These are phyloP conservation scores for Tricholoma furcatifolium DNA, from an alignment of 768 basidiomycete species.

Conservation along the genomic window DNA sequence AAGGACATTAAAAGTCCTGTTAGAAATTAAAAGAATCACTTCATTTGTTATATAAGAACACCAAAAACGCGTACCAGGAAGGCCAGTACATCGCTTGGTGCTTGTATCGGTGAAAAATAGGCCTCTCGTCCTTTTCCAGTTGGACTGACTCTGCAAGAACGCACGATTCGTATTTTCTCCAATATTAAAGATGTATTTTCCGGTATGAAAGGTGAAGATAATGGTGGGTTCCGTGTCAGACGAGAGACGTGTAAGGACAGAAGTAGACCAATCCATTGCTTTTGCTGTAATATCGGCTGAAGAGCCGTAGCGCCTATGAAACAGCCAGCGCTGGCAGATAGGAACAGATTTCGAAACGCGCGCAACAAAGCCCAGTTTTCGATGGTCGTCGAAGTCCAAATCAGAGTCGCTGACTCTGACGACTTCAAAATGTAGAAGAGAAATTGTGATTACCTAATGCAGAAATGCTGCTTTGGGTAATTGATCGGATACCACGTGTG, in stretches of 20 bases:
- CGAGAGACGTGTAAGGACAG: slow-evolving; percentile 54
- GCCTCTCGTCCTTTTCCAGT: slow-evolving; percentile 64
- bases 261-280: slow-evolving; percentile 61
- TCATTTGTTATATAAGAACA: not conserved
- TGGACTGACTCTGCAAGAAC: slow-evolving; percentile 64
- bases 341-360: slow-evolving; percentile 1
- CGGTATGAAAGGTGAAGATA: slow-evolving; percentile 70
- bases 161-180: slow-evolving; percentile 80
- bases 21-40: not conserved
- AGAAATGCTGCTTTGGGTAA: not conserved
- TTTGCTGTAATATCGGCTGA: slow-evolving; percentile 1
- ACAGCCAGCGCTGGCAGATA: slow-evolving; percentile 6
- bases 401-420: slow-evolving; percentile 8
- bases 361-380: slow-evolving; percentile 13
- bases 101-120: slow-evolving; percentile 72
- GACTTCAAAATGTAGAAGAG: slow-evolving; percentile 7
- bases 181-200: slow-evolving; percentile 86
- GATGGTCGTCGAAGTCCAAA: slow-evolving; percentile 1
- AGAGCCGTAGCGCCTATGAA: slow-evolving; percentile 10
- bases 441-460: slow-evolving; percentile 11
- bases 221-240: slow-evolving; percentile 84
- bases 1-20: slow-evolving; percentile 77
- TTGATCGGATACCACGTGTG: not conserved
- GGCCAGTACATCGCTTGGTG: slow-evolving; percentile 63
- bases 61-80: slow-evolving; percentile 54